These are phyloP conservation scores for Solanum virginianum DNA, from an alignment of 257 asterid species.

Conservation along the genomic window DNA sequence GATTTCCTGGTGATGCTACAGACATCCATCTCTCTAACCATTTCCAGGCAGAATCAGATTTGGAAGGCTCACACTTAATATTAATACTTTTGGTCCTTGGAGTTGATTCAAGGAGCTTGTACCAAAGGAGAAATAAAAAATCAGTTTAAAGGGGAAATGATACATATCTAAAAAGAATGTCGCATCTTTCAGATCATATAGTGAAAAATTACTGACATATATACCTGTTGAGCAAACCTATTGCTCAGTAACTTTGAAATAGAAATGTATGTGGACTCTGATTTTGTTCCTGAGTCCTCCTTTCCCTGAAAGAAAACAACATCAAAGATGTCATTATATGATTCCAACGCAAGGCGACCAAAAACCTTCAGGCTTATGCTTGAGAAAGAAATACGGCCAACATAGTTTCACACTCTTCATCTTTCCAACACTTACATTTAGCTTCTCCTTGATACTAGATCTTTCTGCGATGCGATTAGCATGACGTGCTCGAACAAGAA, in stretches of 20 bases:
- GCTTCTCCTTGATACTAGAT: slow-evolving; percentile 13
- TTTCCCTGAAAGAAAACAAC: slow-evolving; percentile 37
- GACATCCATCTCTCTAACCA: slow-evolving; percentile 98
- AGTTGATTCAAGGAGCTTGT: slow-evolving; percentile 69
- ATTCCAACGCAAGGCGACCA: neutral
- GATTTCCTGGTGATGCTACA: slow-evolving; percentile 38
- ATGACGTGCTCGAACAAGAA: slow-evolving; percentile 68
- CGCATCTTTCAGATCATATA: neutral
- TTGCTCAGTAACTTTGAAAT: slow-evolving; percentile 74
- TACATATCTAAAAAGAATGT: neutral
- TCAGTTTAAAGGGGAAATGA: neutral
- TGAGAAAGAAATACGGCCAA: slow-evolving; percentile 10
- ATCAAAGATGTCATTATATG: neutral
- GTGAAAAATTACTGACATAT: neutral
- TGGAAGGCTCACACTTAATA: slow-evolving; percentile 84
- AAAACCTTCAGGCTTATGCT: neutral
- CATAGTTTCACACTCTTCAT: neutral
- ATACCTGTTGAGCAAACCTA: slow-evolving; percentile 88
- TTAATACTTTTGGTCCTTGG: slow-evolving; percentile 45
- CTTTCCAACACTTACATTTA: slow-evolving; percentile 18
- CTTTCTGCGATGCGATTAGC: slow-evolving; percentile 19
- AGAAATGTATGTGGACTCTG: slow-evolving; percentile 31
- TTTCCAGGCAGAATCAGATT: slow-evolving; percentile 81
- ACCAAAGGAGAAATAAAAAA: slow-evolving; percentile 7
- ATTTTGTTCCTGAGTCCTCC: slow-evolving; percentile 15